Evolutionary conservation across 352 stramenopile genomes (phyloP).

Genomic region (Pythium graminicola): DNA sequence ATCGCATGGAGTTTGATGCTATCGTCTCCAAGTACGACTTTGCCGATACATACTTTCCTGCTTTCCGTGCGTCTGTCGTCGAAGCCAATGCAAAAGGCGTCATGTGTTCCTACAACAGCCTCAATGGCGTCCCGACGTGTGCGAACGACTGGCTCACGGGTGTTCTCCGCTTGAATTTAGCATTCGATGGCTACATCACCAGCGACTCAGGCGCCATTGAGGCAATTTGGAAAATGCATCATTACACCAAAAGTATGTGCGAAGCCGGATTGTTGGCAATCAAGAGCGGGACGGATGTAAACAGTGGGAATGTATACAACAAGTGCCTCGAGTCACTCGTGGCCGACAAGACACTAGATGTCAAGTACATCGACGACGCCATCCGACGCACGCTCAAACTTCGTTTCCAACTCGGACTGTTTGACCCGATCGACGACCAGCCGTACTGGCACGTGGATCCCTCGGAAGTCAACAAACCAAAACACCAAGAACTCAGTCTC

Average conservation of each 20-base stretch:
- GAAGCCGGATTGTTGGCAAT: conserved; percentile 55
- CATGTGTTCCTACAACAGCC: conserved; percentile 97
- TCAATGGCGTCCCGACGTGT: conserved; percentile 93
- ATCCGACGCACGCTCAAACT: conserved; percentile 71
- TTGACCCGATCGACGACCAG: conserved; percentile 82
- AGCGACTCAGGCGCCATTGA: conserved; percentile 90
- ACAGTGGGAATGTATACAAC: conserved; percentile 79
- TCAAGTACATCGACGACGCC: conserved; percentile 52
- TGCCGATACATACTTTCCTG: conserved; percentile 88
- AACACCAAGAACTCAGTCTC: conserved; percentile 56
- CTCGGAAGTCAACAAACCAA: conserved; percentile 63
- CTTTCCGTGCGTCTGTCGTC: conserved; percentile 77
- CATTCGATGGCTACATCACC: conserved; percentile 94
- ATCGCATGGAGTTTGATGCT: conserved; percentile 86
- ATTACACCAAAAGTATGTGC: conserved; percentile 74
- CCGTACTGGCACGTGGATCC: conserved; percentile 71
- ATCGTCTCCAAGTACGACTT: conserved; percentile 89
- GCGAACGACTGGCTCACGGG: conserved; percentile 75
- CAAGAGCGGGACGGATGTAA: conserved; percentile 80
- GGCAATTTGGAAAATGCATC: conserved; percentile 65
- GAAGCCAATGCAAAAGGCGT: conserved; percentile 75
- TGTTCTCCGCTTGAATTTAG: conserved; percentile 65
- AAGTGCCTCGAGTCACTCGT: conserved; percentile 63
- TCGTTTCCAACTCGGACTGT: conserved; percentile 89
- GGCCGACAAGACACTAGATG: conserved; percentile 36